phyloP scores from a whole-genome alignment of 2,329 filamentous ascomycete species.

The Geoglossum cookeanum region DNA sequence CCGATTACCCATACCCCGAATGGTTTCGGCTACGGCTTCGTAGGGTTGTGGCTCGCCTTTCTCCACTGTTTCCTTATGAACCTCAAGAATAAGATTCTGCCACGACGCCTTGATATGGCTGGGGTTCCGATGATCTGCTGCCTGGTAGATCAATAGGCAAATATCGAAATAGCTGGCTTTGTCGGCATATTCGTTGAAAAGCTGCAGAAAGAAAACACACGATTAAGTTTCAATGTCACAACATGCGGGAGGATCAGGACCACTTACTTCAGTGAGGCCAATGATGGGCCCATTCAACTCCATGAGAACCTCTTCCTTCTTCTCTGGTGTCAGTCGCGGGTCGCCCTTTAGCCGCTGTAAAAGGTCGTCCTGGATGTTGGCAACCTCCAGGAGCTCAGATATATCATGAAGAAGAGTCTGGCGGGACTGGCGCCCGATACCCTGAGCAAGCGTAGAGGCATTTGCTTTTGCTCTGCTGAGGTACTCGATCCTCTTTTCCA shows the following conservation, averaged over 20 bases:
- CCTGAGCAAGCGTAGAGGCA: conserved; percentile 62
- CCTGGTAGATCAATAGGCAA: conserved; percentile 78
- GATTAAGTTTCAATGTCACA: conserved; percentile 1
- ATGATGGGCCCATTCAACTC: conserved; percentile 63
- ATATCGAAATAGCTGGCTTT: conserved; percentile 86
- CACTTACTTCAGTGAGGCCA: conserved; percentile 53
- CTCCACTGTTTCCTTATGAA: conserved; percentile 36
- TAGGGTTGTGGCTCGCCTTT: conserved; percentile 24
- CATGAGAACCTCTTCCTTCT: conserved; percentile 42
- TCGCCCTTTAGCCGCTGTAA: conserved; percentile 61
- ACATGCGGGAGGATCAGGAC: background rate
- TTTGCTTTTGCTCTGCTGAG: conserved; percentile 84
- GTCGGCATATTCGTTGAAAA: conserved; percentile 88
- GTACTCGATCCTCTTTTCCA: conserved; percentile 75
- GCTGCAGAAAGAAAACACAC: conserved; percentile 25
- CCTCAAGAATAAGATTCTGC: conserved; percentile 58
- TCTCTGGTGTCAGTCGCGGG: conserved; percentile 42
- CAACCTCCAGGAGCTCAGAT: conserved; percentile 71
- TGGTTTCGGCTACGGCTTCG: conserved; percentile 30
- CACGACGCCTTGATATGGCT: conserved; percentile 72
- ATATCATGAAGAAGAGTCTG: conserved; percentile 75
- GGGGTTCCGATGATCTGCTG: conserved; percentile 76
- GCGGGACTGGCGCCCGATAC: conserved; percentile 59
- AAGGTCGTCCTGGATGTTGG: conserved; percentile 86
- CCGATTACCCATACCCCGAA: conserved; percentile 36